Base-by-base conservation (phyloP, 371 early-diverging fungal species). In the Syncephalastrum sp. region DNA sequence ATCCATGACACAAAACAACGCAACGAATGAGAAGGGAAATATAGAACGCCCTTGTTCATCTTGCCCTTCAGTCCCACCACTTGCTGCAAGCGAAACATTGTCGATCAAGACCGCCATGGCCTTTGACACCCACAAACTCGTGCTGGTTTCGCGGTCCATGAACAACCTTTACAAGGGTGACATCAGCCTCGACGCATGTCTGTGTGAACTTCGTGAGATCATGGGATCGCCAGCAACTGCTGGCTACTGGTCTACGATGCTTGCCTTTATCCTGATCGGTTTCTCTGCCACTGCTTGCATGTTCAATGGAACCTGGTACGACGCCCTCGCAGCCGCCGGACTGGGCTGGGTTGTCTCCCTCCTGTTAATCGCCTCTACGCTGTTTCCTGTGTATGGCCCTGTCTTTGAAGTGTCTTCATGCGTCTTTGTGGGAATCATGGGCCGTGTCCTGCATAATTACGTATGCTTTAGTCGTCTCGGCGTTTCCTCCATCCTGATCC, bases 401-500 rank as follows among this genome's bases (percentile, higher is more conserved):
- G 63, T 74, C 1, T 74, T 74, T 54, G 75, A 74, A 62, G 54
- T 76, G 1, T 70, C 73, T 5, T 66, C 67, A 4, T 70, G 70
- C 13, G 54, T 70, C 33, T 42, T 58, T 3, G 70, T 76, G 3
- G 73, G 69, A 14, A 50, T 76, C 3, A 57, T 72, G 27, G 56
- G 67, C 2, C 64, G 64, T 38, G 67, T 71, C 4, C n/a, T 74
- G 19, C 67, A 70, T 49, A 23, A 56, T 1, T 70, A 69, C 19
- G 60, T 60, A 25, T 74, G 75, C 25, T 74, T 74, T 38, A 60
- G 67, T n/a, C 68, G 65, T 43, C 71, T 74, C 10, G 75, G 63
- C n/a, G 50, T 74, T 41, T 59, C 75, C 4, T 43, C 70, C 13
- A 72, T 86, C 17, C 69, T 86, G 15, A 82, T 87, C 45, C 62